Base-by-base conservation (phyloP, 257 asterid species). In the Orobanche coerulescens region DNA sequence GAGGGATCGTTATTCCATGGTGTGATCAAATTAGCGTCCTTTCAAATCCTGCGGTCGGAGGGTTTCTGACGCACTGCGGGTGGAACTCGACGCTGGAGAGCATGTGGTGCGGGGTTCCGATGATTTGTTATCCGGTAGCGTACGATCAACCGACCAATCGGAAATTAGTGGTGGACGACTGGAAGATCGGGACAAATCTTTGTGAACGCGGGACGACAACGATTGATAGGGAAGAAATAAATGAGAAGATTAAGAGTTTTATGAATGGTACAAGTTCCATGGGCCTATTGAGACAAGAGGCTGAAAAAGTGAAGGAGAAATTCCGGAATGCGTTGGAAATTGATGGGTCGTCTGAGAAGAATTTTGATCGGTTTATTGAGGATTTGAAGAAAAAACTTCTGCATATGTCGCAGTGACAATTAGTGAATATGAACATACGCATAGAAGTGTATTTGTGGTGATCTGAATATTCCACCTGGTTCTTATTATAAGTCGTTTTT, bases 61-160 rank as follows among this genome's bases (percentile, higher is more conserved):
- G 83, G 3, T 83, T 83, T 42, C 18, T 83, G 42, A 80, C 82
- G 2, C 86, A 82, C 0, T 70, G 75, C 2, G 85, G 89, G 7
- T 82, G 89, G 82, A 82, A 77, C 16, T 82, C 89, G 6, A 67
- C 70, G 0, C 15, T 80, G 36, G 84, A 80, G 36, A 78, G 87
- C 25, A 74, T 80, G 37, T 78, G 87, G 83, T 71, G 75, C 11
- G 73, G 75, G 2, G 68, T 74, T 3, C 87, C 87, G 2, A 73
- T 78, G 82, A 65, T 74, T 20, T 78, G 83, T 50, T 71, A 68
- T 48, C 83, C 78, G 0, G 1, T 74, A 0, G 0, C 48, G 1
- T 65, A 47, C 0, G 83, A 78, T 28, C 83, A 78, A 18, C 53
- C 30, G 6, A 65, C 80, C 0, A 78, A 74, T 23, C 44, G 70